These are phyloP conservation scores for Musa acuminata DNA, from an alignment of 176 grass and related monocot species.

Conservation along the genomic window DNA sequence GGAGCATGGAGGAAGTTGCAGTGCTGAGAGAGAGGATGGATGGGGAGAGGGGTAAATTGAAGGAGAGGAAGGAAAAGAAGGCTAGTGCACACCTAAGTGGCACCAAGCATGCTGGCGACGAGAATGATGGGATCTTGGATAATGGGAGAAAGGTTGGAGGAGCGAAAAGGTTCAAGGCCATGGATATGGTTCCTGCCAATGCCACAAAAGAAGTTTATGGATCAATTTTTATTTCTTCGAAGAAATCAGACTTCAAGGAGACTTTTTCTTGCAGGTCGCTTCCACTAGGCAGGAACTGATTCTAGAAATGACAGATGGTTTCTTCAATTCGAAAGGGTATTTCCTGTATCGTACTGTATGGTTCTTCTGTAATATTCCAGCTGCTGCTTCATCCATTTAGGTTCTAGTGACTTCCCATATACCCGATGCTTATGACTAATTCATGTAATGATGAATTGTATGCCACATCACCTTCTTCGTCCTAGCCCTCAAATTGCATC, in stretches of 20 bases:
- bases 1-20: constrained; percentile 53
- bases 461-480: background rate
- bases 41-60: constrained; percentile 60
- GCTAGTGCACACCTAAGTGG: constrained; percentile 40
- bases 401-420: background rate
- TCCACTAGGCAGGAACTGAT: constrained; percentile 69
- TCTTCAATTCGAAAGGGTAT: background rate
- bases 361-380: background rate
- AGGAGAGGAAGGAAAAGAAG: constrained; percentile 81
- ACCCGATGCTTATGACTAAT: background rate
- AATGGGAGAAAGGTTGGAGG: constrained; percentile 61
- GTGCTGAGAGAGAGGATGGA: constrained; percentile 69
- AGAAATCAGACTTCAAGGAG: constrained; percentile 79
- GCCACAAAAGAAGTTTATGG: constrained; percentile 88
- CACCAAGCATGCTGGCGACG: constrained; percentile 37
- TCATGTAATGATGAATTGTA: background rate
- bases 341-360: background rate
- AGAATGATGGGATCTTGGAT: constrained; percentile 34
- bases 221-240: constrained; percentile 84
- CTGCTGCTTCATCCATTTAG: background rate
- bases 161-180: constrained; percentile 63
- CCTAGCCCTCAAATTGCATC: no score
- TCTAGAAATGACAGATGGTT: background rate
- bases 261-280: constrained; percentile 71
- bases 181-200: constrained; percentile 56